Evolutionary conservation across 257 asterid genomes (phyloP).

Genomic region (Cynanchum wilfordii): DNA sequence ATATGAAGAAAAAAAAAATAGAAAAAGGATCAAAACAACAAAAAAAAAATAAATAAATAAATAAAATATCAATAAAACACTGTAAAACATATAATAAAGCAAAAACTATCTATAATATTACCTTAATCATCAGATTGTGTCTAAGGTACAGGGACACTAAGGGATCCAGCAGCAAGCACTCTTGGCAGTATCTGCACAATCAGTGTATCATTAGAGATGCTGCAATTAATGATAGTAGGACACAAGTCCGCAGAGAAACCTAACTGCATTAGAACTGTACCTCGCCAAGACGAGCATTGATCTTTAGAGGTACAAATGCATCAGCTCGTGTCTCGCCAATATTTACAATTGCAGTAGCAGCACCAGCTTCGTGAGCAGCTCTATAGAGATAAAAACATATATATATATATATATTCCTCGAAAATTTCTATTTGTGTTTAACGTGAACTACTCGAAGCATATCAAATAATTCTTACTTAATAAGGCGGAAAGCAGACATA

Average conservation of each 20-base stretch:
- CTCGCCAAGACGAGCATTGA: slow-evolving; percentile 83
- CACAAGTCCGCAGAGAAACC: not conserved
- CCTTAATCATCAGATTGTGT: not conserved
- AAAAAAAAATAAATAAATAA: too few species aligned
- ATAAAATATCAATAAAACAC: too few species aligned
- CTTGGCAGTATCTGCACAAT: slow-evolving; percentile 74
- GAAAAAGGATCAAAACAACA: too few species aligned
- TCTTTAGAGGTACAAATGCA: slow-evolving; percentile 63
- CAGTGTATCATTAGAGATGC: slow-evolving; percentile 11
- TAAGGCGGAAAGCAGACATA: slow-evolving; percentile 96
- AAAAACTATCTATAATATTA: not conserved
- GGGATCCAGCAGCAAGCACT: slow-evolving; percentile 71
- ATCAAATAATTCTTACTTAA: slow-evolving; percentile 37
- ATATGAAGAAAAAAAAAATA: too few species aligned
- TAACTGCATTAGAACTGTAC: slow-evolving; percentile 30
- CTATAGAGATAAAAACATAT: slow-evolving; percentile 35
- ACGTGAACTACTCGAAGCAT: not conserved
- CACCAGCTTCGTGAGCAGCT: slow-evolving; percentile 83
- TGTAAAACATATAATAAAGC: not conserved
- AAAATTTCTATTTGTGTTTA: not conserved
- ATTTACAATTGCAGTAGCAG: slow-evolving; percentile 85
- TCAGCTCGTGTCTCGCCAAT: slow-evolving; percentile 82
- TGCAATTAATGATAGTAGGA: not conserved
- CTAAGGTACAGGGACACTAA: slow-evolving; percentile 48
- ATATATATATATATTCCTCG: too few species aligned